phyloP scores from a whole-genome alignment of 768 basidiomycete species.

The Strobilomyces dryophilus region DNA sequence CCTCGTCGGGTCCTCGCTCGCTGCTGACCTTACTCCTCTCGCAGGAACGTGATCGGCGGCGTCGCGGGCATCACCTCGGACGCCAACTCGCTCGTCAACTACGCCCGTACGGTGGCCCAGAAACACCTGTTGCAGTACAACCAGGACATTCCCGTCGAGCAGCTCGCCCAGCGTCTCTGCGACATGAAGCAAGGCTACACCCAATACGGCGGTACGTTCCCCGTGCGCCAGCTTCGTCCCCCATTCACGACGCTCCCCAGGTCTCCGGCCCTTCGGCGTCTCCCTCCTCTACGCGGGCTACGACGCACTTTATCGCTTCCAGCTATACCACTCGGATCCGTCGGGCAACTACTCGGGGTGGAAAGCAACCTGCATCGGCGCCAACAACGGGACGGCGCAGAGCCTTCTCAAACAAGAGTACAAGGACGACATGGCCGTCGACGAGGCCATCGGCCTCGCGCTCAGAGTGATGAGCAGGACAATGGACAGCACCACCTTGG shows the following conservation, averaged over 20 bases:
- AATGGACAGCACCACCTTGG: slow-evolving; percentile 96
- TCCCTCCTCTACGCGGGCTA: slow-evolving; percentile 96
- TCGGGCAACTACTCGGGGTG: slow-evolving; percentile 98
- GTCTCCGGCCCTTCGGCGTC: slow-evolving; percentile 97
- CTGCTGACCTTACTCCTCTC: slow-evolving; percentile 3
- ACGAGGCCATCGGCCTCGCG: slow-evolving; percentile 89
- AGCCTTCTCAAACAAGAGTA: slow-evolving; percentile 97
- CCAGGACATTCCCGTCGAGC: slow-evolving; percentile 96
- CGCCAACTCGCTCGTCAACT: slow-evolving; percentile 96
- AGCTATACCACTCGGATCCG: slow-evolving; percentile 97
- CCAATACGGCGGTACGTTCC: slow-evolving; percentile 78
- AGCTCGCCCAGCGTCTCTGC: slow-evolving; percentile 89
- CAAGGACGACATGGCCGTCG: slow-evolving; percentile 88
- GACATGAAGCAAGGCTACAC: slow-evolving; percentile 99
- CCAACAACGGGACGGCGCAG: slow-evolving; percentile 95
- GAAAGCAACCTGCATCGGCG: slow-evolving; percentile 99
- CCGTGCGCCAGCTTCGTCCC: neutral
- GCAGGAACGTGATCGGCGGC: slow-evolving; percentile 90
- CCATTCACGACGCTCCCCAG: slow-evolving; percentile 26
- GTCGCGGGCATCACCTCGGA: slow-evolving; percentile 97
- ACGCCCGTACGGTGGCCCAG: slow-evolving; percentile 87
- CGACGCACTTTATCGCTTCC: slow-evolving; percentile 94
- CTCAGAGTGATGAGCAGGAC: slow-evolving; percentile 98
- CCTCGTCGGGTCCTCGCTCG: neutral
- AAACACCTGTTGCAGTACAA: slow-evolving; percentile 86